Base-by-base conservation (phyloP, 345 rosid species). In the Raphanus sativus region DNA sequence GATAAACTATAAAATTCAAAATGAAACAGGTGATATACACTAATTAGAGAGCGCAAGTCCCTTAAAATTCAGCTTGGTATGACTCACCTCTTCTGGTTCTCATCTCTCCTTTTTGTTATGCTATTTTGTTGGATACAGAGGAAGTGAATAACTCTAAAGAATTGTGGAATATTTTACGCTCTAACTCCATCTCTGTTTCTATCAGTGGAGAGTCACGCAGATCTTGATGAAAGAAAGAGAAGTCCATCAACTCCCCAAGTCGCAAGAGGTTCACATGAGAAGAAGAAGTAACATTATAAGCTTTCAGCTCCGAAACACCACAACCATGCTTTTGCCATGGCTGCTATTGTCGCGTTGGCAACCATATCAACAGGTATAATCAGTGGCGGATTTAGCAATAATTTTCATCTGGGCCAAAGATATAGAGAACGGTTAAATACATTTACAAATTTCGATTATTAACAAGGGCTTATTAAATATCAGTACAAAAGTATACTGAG, bases 311-410 rank as follows among this genome's bases (percentile, higher is more conserved):
- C 3, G 58, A 1, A 32, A 16, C 58, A 16, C 65, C 75, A 4
- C 4, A 17, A 8, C 64, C 73, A 7, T 80, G 82, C 21, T 80
- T 28, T 80, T 64, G 76, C 79, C 75, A 80, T 80, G 60, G 59
- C 76, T 21, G 76, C 68, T 71, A 80, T 67, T 64, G 75, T 6
- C 10, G 71, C 75, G 62, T 80, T 80, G 4, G 1, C 83, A 16
- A 69, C 65, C 83, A 69, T 75, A 60, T 80, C 76, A 32, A 78
- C 69, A 72, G 77, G 81, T 71, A 60, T 77, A 28, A 2, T 28
- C 30, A 28, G 30, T 28, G 30, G 30, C 4, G 3, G 30, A 28
- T 28, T 3, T 2, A 28, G 30, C 30, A 28, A 28, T 28, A 28
- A 28, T 28, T 28, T 28, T 28, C 30, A 28, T 28, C 30, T 3